Base-by-base conservation (phyloP, 306 rosid genomes). In the Corylus avellana region DNA sequence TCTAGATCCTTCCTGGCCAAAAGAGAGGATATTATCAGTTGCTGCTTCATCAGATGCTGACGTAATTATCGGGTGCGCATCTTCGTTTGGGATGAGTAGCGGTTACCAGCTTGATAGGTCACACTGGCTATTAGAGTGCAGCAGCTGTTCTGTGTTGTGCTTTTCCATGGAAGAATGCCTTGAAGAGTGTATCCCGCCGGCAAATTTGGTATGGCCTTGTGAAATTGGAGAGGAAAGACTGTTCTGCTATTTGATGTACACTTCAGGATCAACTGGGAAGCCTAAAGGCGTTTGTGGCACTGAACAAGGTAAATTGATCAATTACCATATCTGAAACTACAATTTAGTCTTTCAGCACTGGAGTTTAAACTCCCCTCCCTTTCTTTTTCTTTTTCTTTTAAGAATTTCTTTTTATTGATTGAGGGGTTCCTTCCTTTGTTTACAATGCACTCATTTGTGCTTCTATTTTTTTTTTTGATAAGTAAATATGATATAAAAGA, bases 251-350 rank as follows among this genome's bases (percentile, higher is more conserved):
- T 70, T 94, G 73, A 87, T 94, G 97, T 87, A 87, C 84, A 94
- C 98, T 48, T 94, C 98, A 44, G 98, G 97, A n/a, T 92, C 97
- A 50, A 91, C 97, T 9, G 98, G 98, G 75, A 87, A 87, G 81
- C 97, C 95, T 55, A 94, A 92, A 83, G 98, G 97, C 18, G 91
- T 94, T 55, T 91, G 97, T 78, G 97, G 98, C 51, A 91, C 97
- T 0, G 97, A 94, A 73, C 84, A 84, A 84, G 97, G 98, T 84
- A 82, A 16, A 42, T 80, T 87, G 46, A 42, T 42, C 47, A 50
- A 32, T 47, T 74, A 25, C 57, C 32, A 8, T 54, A 18, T 59
- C 35, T 53, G 12, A 73, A 61, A 70, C 42, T 75, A 27, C 29
- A 27, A 75, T 53, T 77, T 57, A 3, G 46, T 72, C 66, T 59